Percentiles rank a stretch among this genome's conserved stretches.
These are phyloP conservation scores for Pyrus betulifolia DNA, from an alignment of 306 rosid genomes.

Conservation along the genomic window DNA sequence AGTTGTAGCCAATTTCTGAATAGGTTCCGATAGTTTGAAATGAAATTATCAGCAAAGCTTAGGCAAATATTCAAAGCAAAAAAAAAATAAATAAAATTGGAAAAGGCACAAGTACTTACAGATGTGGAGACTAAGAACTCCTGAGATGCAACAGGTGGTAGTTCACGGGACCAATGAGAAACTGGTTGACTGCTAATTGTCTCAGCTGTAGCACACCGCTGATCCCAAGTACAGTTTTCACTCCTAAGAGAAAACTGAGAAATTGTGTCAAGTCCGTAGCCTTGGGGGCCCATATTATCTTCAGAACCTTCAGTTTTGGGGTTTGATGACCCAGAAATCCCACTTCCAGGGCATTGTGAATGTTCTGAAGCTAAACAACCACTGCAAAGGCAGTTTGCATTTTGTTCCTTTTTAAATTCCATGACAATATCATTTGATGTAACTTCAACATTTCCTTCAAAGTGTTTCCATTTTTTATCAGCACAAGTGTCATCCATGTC, in stretches of 20 bases:
- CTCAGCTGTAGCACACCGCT: slow-evolving; percentile 12
- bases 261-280: slow-evolving; percentile 19
- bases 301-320: slow-evolving; percentile 20
- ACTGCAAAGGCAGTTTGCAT: slow-evolving; percentile 29
- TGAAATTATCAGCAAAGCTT: slow-evolving; percentile 16
- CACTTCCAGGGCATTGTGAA: slow-evolving; percentile 17
- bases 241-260: slow-evolving; percentile 27
- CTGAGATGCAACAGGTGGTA: slow-evolving; percentile 11
- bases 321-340: slow-evolving; percentile 17
- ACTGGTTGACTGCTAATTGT: slow-evolving; percentile 24
- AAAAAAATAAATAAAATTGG: not conserved
- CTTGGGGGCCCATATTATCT: slow-evolving; percentile 11
- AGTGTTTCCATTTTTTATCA: slow-evolving; percentile 8
- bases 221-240: slow-evolving; percentile 31
- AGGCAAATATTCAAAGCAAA: not conserved
- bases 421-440: slow-evolving; percentile 14
- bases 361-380: slow-evolving; percentile 27
- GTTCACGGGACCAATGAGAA: no score
- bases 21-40: slow-evolving; percentile 4
- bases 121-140: slow-evolving; percentile 19
- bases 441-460: slow-evolving; percentile 20
- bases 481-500: slow-evolving; percentile 15
- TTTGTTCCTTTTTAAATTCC: slow-evolving; percentile 19
- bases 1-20: slow-evolving; percentile 42
- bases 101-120: slow-evolving; percentile 43